Base-by-base conservation (phyloP, 2,329 filamentous ascomycete genomes). In the Epichloe aotearoae region DNA sequence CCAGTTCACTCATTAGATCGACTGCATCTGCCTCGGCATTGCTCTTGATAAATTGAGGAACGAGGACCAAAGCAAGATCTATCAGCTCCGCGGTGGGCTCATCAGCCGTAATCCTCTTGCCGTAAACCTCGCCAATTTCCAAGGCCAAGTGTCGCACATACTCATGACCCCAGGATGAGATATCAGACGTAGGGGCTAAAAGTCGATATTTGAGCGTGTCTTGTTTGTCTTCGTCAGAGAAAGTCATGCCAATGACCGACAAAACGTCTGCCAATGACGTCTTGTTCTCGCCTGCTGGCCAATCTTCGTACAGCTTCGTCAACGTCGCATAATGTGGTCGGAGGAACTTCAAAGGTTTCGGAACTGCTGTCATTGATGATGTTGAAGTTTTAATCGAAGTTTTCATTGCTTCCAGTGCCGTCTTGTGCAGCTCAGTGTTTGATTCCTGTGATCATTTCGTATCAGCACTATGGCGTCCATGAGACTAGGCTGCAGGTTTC, bases 351-450 rank as follows among this genome's bases (percentile, higher is more conserved):
- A 98, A 79, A 36, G 93, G 93, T 72, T 98, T 98, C 23, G 94
- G 93, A 55, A 98, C 93, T 53, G 93, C 93, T 46, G 93, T 98
- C 93, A 98, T 98, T 44, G 94, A 98, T 53, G 90, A 97, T 58
- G 93, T 98, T 53, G 93, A 95, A 51, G 93, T 98, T 76, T 96
- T 97, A 76, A 98, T 98, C 65, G 88, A 94, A 63, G 84, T 88
- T 75, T 96, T 97, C 82, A 98, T 96, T 59, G 89, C 86, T 69
- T 97, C 90, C 59, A 98, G 76, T 50, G 93, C 86, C 53, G 90
- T 81, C 68, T 90, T 91, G 75, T 97, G 96, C 59, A 97, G 84
- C 53, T 82, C 83, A 58, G 79, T 77, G 71, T 97, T 86, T 58
- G 84, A 77, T 73, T 97, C 93, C 88, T 95, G 62, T 3, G 54